Evolutionary conservation across 1,139 yeast genomes (phyloP).

Genomic region (Nakaseomyces glabratus): DNA sequence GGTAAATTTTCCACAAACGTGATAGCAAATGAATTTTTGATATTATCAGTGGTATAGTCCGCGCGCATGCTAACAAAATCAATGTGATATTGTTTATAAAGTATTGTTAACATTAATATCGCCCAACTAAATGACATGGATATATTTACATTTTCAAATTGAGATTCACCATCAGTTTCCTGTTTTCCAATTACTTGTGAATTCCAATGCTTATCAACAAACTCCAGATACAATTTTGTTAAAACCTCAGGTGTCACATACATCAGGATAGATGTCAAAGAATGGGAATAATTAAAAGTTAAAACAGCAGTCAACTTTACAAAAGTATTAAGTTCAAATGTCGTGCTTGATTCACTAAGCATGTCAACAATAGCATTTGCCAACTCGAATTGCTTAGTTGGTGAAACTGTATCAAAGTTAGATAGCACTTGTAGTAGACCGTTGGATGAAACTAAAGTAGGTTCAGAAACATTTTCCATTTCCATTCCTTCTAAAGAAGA

Average conservation of each 20-base stretch:
- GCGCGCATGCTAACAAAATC: constrained; percentile 18
- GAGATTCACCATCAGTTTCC: constrained; percentile 20
- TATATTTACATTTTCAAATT: constrained; percentile 19
- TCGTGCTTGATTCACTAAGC: constrained; percentile 36
- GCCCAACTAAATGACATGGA: constrained; percentile 26
- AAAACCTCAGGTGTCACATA: constrained; percentile 19
- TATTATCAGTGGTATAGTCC: constrained; percentile 10
- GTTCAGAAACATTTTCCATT: constrained; percentile 43
- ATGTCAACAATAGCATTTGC: constrained; percentile 32
- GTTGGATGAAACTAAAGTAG: constrained; percentile 14
- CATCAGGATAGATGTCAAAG: constrained; percentile 23
- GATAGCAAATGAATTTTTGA: constrained; percentile 21
- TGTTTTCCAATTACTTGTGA: constrained; percentile 11
- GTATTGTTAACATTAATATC: constrained; percentile 18
- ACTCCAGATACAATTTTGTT: constrained; percentile 17
- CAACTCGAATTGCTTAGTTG: constrained; percentile 37
- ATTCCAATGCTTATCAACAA: constrained; percentile 24
- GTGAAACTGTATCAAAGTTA: constrained; percentile 36
- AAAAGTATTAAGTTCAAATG: constrained; percentile 22
- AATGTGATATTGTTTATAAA: constrained; percentile 20
- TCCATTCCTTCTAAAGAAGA: constrained; percentile 45
- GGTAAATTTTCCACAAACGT: constrained; percentile 22
- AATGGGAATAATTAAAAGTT: constrained; percentile 25
- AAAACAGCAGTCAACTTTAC: constrained; percentile 24
- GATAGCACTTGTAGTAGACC: constrained; percentile 36